phyloP scores from a whole-genome alignment of 164 flowering plant species.

The Nymphaea colorata region DNA sequence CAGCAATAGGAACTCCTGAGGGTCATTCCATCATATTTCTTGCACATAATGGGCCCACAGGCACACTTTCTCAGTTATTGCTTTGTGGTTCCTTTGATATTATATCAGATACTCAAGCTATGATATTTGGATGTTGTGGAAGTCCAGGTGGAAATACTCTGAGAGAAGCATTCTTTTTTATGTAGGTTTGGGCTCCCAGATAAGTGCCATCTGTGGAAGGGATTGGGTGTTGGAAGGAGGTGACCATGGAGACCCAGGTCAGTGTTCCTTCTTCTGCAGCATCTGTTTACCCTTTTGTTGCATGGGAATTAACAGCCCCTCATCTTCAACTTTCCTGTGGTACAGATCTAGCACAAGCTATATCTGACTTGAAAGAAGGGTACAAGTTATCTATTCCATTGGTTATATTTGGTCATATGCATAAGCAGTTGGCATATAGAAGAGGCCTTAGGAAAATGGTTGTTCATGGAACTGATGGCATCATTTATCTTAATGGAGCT shows the following conservation, averaged over 20 bases:
- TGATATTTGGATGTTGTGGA: not conserved
- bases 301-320: not conserved
- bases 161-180: not conserved
- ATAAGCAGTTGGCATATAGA: constrained; percentile 56
- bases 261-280: not conserved
- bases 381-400: constrained; percentile 32
- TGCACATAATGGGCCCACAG: constrained; percentile 96
- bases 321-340: constrained; percentile 5
- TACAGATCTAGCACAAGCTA: constrained; percentile 69
- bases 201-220: constrained; percentile 69
- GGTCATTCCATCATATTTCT: constrained; percentile 56
- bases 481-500: constrained; percentile 70
- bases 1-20: constrained; percentile 53
- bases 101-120: not conserved
- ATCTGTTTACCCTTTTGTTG: not conserved
- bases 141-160: not conserved
- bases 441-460: constrained; percentile 62
- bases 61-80: constrained; percentile 13
- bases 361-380: constrained; percentile 42
- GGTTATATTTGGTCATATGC: constrained; percentile 95
- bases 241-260: constrained; percentile 95
- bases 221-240: constrained; percentile 72
- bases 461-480: constrained; percentile 40
- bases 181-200: constrained; percentile 68
- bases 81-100: not conserved